These are phyloP conservation scores for Amanita phalloides DNA, from an alignment of 768 basidiomycete genomes.

Conservation along the genomic window DNA sequence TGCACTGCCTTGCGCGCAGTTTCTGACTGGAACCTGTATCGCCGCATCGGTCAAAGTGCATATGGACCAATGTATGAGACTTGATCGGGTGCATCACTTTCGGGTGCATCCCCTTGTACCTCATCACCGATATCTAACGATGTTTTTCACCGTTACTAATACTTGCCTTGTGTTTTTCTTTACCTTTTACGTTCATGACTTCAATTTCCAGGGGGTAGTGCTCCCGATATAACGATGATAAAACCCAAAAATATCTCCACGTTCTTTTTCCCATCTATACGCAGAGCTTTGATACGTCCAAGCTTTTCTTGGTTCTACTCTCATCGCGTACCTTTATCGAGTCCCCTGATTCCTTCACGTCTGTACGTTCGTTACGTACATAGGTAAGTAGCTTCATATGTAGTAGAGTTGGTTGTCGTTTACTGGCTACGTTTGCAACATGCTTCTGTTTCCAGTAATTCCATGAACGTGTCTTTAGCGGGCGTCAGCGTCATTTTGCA, in stretches of 20 bases:
- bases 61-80: slow-evolving; percentile 5
- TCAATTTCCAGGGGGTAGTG: neutral
- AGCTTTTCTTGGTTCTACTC: slow-evolving; percentile 7
- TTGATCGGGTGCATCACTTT: slow-evolving; percentile 4
- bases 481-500: too few species aligned
- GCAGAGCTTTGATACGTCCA: slow-evolving; percentile 11
- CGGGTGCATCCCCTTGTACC: neutral
- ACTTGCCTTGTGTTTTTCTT: slow-evolving; percentile 5
- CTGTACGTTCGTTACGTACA: slow-evolving; percentile 13
- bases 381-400: slow-evolving; percentile 39
- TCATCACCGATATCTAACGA: slow-evolving; percentile 2
- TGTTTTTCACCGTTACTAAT: slow-evolving; percentile 6
- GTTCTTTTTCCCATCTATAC: slow-evolving; percentile 1
- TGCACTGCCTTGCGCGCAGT: neutral
- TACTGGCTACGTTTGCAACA: slow-evolving; percentile 23
- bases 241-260: slow-evolving; percentile 6
- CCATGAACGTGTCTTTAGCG: neutral
- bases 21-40: neutral
- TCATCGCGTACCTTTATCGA: neutral
- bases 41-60: slow-evolving; percentile 1
- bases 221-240: slow-evolving; percentile 4
- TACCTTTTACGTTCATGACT: slow-evolving; percentile 5
- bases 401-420: slow-evolving; percentile 12
- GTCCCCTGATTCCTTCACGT: slow-evolving; percentile 12
- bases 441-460: slow-evolving; percentile 16